Evolutionary conservation across 257 asterid species (phyloP), one percentile per base, ranked within the genome.

Genomic region (Ilex aquifolium): DNA sequence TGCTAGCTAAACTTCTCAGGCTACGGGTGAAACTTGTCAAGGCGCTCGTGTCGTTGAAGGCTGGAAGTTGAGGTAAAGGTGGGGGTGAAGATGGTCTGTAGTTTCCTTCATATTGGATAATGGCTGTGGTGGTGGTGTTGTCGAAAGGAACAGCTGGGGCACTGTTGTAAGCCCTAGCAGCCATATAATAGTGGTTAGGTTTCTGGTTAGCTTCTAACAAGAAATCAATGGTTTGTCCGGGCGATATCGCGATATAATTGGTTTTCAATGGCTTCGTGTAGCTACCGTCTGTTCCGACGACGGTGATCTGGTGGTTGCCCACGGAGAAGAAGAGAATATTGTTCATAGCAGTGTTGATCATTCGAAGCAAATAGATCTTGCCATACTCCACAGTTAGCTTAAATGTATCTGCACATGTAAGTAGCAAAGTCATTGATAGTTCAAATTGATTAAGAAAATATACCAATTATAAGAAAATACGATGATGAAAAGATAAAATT

Each of bases 181-280:
- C 93, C 83, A 85, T 80, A 82, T 80, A 80, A 39, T 85, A 85
- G 62, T 66, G 87, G 32, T 78, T 56, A 4, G 83, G 87, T 29
- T 13, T 51, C 58, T 85, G 87, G 66, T 85, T 66, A 8, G 89
- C 87, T 13, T 65, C 31, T 1, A 85, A 7, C 57, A 85, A 59
- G 73, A 78, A 63, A 31, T 85, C 93, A 13, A 82, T 68, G 55
- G 93, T 85, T 61, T 85, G 83, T 0, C 93, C 93, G 0, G 93
- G 93, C 3, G 87, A 62, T 5, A 82, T 85, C 0, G 79, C 70
- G 10, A 85, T 60, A 63, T 80, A 78, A n/a, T 73, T 72, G 2
- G 67, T 73, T 1, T 11, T 71, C 3, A 80, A 58, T 9, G 81
- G 83, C 61, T 76, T 85, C 3, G 78, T 71, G 71, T 85, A 85